Percentiles rank a stretch among this genome's conserved stretches.
These are phyloP conservation scores for Gloeostereum incarnatum DNA, from an alignment of 768 basidiomycete species.

Conservation along the genomic window DNA sequence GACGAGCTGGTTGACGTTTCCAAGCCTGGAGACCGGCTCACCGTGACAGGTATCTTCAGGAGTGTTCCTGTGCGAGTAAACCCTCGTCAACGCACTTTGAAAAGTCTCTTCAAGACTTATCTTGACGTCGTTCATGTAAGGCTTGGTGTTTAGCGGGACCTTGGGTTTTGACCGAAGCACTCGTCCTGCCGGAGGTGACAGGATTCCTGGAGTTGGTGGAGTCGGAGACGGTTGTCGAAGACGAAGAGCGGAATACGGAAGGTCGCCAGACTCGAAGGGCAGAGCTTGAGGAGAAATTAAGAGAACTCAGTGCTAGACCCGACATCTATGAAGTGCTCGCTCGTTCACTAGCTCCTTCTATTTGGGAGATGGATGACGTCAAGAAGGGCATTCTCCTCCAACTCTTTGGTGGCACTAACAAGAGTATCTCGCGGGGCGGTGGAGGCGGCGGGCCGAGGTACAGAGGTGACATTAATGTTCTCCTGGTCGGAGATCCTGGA, in stretches of 20 bases:
- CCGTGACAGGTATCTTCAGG: conserved; percentile 90
- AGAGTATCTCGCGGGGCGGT: conserved; percentile 86
- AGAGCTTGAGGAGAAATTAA: conserved; percentile 73
- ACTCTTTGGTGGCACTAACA: conserved; percentile 96
- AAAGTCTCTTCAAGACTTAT: conserved; percentile 96
- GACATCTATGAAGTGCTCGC: conserved; percentile 86
- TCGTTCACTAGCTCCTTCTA: conserved; percentile 83
- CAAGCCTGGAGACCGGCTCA: conserved; percentile 90
- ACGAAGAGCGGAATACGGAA: conserved; percentile 49
- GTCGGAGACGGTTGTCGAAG: conserved; percentile 63
- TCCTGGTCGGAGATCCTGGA: conserved; percentile 97
- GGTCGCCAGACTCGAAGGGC: conserved; percentile 40
- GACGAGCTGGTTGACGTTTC: conserved; percentile 96
- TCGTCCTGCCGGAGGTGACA: conserved; percentile 58
- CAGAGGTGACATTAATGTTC: conserved; percentile 94
- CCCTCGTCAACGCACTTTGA: conserved; percentile 83
- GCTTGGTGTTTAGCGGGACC: conserved; percentile 49
- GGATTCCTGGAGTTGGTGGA: conserved; percentile 59
- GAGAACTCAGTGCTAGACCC: conserved; percentile 58
- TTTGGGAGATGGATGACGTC: conserved; percentile 98
- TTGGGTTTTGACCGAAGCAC: conserved; percentile 79
- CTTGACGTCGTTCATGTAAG: conserved; percentile 91
- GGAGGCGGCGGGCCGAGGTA: conserved; percentile 95
- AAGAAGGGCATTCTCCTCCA: conserved; percentile 97
- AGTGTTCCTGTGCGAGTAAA: conserved; percentile 95